Conservation (phyloP, 176 grass and related monocot genomes). For the sorghum (Sorghum bicolor) region DNA sequence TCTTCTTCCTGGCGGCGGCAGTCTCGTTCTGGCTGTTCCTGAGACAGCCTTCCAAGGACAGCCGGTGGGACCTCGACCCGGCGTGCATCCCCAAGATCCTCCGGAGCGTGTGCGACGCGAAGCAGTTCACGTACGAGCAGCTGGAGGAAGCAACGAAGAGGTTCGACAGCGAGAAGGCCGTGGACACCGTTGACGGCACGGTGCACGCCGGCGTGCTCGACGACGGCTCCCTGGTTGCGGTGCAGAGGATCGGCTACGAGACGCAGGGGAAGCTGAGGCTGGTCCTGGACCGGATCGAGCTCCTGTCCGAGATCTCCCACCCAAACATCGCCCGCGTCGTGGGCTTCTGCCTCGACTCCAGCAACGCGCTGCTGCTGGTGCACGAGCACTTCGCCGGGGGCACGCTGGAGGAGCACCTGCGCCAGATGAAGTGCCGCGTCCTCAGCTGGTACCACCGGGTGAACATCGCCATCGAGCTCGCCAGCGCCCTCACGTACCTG, state of each 20-base stretch:
- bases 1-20: constrained; percentile 57
- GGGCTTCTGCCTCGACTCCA: constrained; percentile 78
- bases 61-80: constrained; percentile 52
- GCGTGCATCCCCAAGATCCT: constrained; percentile 87
- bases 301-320: constrained; percentile 65
- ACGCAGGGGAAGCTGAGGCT: constrained; percentile 42
- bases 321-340: constrained; percentile 69
- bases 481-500: constrained; percentile 74
- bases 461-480: constrained; percentile 77
- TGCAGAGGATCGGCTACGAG: constrained; percentile 71
- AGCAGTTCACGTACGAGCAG: constrained; percentile 88
- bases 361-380: constrained; percentile 60
- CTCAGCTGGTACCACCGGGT: constrained; percentile 81
- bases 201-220: constrained; percentile 62
- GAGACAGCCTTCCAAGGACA: constrained; percentile 61
- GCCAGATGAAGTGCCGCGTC: constrained; percentile 35
- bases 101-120: constrained; percentile 49
- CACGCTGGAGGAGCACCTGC: constrained; percentile 76
- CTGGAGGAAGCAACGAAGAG: constrained; percentile 67
- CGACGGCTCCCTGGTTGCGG: constrained; percentile 72
- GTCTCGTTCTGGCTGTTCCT: constrained; percentile 69
- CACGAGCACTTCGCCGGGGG: constrained; percentile 77
- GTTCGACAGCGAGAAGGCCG: constrained; percentile 51
- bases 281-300: constrained; percentile 60
- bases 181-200: constrained; percentile 46